Base-by-base conservation (phyloP, 2,329 filamentous ascomycete genomes). In the Epichloe coenophiala region DNA sequence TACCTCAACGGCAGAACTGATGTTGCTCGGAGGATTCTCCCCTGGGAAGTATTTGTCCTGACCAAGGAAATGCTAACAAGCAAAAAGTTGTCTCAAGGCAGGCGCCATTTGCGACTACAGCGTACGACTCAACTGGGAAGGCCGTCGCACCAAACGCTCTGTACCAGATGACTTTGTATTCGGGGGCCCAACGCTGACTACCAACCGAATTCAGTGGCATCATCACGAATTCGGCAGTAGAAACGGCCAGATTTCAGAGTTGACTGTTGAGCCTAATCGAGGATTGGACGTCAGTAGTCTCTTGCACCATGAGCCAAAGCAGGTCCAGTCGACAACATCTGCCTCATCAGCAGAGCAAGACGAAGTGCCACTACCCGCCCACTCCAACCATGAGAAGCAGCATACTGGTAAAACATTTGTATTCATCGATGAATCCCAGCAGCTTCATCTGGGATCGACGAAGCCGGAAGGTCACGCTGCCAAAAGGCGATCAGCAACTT, bases 61-160 rank as follows among this genome's bases (percentile, higher is more conserved):
- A 33, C 2, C 5, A 5, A 45, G 11, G 17, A 36, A 21, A 31
- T 40, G 46, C 46, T 48, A 13, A 48, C 27, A 40, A 43, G 35
- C 35, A 37, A 36, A 51, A 51, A 74, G 72, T 61, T 91, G 87
- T 65, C 74, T 81, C 58, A 80, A 80, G 54, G 80, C 83, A 55
- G 81, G 81, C 54, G 84, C 88, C 61, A 69, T 71, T 45, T 93
- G 87, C 69, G 86, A 93, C 65, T 91, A 90, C 64, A 86, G 80
- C 59, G 86, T 91, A 58, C 77, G 84, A 35, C 69, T 91, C 56
- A 90, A 90, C 59, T 91, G 87, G 87, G 83, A 84, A 53, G 85
- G 86, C 4, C 77, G 86, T 51, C 54, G 57, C 43, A 53, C 54
- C 5, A 62, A 60, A 45, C 57, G 54, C 21, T 38, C 53, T 8